Evolutionary conservation across 176 grass and related monocot species (phyloP).

Genomic region (Eleusine indica): DNA sequence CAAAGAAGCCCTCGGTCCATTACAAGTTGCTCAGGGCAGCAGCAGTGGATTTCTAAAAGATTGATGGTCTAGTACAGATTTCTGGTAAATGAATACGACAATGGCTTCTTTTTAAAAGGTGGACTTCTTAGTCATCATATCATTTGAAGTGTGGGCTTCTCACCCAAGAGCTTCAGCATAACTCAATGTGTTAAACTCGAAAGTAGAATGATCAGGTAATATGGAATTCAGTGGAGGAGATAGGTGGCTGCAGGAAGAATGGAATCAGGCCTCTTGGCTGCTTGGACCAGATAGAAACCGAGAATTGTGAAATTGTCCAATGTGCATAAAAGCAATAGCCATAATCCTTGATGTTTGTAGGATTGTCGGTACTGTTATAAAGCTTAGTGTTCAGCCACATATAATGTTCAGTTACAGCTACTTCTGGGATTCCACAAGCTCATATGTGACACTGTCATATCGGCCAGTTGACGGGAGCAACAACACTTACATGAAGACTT

Average conservation of each 20-base stretch:
- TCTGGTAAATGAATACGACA: too few relatives aligned
- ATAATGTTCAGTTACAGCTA: neutral
- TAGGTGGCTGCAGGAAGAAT: neutral
- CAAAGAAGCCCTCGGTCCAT: too few relatives aligned
- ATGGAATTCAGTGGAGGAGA: neutral
- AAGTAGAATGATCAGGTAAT: slow-evolving; percentile 21
- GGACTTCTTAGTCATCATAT: neutral
- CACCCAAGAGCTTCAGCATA: neutral
- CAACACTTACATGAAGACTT: slow-evolving; percentile 84
- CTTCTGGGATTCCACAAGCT: neutral
- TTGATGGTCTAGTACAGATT: neutral
- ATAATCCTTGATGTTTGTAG: neutral
- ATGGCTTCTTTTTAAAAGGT: neutral
- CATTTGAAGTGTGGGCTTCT: neutral
- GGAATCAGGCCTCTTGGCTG: slow-evolving; percentile 1
- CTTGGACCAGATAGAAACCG: slow-evolving; percentile 21
- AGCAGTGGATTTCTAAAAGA: neutral
- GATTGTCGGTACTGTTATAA: slow-evolving; percentile 18
- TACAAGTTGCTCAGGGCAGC: slow-evolving; percentile 19
- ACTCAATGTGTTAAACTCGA: neutral
- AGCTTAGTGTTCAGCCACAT: neutral
- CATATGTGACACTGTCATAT: neutral
- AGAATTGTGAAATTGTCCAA: slow-evolving; percentile 23
- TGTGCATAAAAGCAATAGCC: neutral
- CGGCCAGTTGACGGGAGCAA: slow-evolving; percentile 1